Evolutionary conservation across 2,329 filamentous ascomycete genomes (phyloP).

Genomic region (Beauveria australis): DNA sequence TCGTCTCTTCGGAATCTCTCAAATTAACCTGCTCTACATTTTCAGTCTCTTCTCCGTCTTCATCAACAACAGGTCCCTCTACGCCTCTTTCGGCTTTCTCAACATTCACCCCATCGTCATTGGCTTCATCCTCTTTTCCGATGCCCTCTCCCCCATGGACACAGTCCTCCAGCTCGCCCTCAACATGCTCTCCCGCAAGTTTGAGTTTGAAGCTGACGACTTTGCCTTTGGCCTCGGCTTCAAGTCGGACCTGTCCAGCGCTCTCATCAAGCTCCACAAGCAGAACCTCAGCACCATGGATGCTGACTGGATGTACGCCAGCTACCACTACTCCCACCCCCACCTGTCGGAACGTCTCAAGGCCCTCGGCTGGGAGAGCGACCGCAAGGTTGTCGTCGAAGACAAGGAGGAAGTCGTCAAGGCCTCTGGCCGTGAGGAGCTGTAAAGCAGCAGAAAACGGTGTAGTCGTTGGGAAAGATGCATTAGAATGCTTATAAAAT

Average conservation of each 20-base stretch:
- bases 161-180: constrained; percentile 89
- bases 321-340: constrained; percentile 97
- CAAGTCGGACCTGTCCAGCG: constrained; percentile 70
- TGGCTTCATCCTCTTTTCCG: constrained; percentile 94
- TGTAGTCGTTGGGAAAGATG: background rate
- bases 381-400: constrained; percentile 32
- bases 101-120: constrained; percentile 84
- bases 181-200: constrained; percentile 90
- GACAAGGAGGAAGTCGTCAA: constrained; percentile 47
- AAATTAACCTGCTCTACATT: constrained; percentile 93
- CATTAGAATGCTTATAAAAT: background rate
- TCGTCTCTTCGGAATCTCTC: constrained; percentile 74
- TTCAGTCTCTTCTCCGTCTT: constrained; percentile 96
- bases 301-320: constrained; percentile 96
- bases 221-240: constrained; percentile 85
- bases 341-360: constrained; percentile 89
- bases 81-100: constrained; percentile 83
- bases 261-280: constrained; percentile 93
- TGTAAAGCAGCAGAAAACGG: constrained; percentile 35
- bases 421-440: constrained; percentile 64
- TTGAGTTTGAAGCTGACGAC: constrained; percentile 91
- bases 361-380: constrained; percentile 78
- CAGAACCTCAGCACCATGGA: constrained; percentile 99
- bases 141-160: constrained; percentile 90
- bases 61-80: constrained; percentile 89